Evolutionary conservation across 495 filamentous ascomycete genomes (phyloP), one percentile per base, ranked within the genome.

Genomic region (Podospora pseudocomata): DNA sequence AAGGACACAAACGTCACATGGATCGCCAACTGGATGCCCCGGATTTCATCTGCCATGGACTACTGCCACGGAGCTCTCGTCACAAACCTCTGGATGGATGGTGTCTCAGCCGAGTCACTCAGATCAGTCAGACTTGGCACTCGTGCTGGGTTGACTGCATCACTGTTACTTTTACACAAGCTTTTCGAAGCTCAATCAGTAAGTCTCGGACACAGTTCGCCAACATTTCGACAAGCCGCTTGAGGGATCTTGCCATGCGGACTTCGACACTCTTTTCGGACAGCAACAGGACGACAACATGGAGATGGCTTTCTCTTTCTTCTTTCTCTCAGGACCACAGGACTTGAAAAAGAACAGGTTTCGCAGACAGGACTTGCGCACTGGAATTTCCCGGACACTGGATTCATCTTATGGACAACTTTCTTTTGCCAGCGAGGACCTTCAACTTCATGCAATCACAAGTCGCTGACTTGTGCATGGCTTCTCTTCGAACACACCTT

Each of bases 61-160:
- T 65, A 34, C 62, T 56, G n/a, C 18, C 28, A 58, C 32, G 3
- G 15, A 26, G 23, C 59, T 30, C 4, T 26, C 44, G 34, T 18
- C 56, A 32, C n/a, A 34, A 49, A 11, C 39, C 4, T 53, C 64
- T 53, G 65, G 68, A 61, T 34, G 23, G 23, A 23, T 23, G 23
- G 20, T 61, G 68, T 64, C 68, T 70, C 68, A 65, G 53, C 68
- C 65, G 68, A 70, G 68, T 70, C 68, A 56, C 19, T 57, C 49
- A 65, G 53, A 65, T 20, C 39, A 23, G 65, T 59, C 55, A 26
- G 18, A 16, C 44, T 19, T 26, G 28, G 56, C 34, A 9, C 28
- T 54, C 56, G 55, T 44, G 27, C 44, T 56, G 44, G 60, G 53
- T 34, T 56, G 53, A 13, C 65, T 28, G 39, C 16, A 20, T 58